Percentiles rank a stretch among this genome's conserved stretches.
Conservation (phyloP, 352 stramenopile genomes). For the Pythium rhizo-oryzae region DNA sequence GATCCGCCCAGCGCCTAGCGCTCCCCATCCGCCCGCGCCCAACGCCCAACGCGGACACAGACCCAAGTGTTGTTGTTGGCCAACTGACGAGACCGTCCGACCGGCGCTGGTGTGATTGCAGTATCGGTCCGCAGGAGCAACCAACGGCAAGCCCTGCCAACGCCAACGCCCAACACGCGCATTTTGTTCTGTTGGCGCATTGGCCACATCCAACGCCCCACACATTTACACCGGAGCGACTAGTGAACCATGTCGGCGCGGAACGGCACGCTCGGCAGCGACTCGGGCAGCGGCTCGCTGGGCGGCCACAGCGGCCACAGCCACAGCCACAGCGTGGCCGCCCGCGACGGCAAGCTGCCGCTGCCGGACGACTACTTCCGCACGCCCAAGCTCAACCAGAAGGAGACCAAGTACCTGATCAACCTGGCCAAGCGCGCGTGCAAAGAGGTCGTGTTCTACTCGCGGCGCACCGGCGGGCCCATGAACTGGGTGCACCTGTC, state of each 20-base stretch:
- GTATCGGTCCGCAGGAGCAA: no score
- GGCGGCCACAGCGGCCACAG: not conserved
- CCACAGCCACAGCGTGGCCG: not conserved
- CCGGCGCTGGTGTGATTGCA: no score
- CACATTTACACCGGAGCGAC: not conserved
- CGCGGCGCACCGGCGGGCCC: conserved; percentile 58
- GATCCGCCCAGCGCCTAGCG: not conserved
- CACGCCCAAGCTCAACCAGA: conserved; percentile 54
- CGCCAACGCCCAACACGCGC: no score
- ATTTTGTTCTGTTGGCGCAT: no score
- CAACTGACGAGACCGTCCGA: no score
- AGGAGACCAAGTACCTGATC: conserved; percentile 71
- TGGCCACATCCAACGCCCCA: no score
- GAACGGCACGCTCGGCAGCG: conserved; percentile 11
- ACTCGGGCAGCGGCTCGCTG: conserved; percentile 10
- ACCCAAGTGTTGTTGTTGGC: not conserved
- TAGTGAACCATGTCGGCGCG: conserved; percentile 4
- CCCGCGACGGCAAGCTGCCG: conserved; percentile 43
- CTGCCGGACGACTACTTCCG: conserved; percentile 75
- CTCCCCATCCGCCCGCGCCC: no score
- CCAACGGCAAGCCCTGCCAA: no score
- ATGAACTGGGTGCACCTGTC: conserved; percentile 82
- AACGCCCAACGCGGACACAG: not conserved
- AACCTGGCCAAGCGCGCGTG: conserved; percentile 76
- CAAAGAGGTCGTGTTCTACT: conserved; percentile 89